phyloP scores from a whole-genome alignment of 345 rosid genomes.

The Hypericum androsaemum region DNA sequence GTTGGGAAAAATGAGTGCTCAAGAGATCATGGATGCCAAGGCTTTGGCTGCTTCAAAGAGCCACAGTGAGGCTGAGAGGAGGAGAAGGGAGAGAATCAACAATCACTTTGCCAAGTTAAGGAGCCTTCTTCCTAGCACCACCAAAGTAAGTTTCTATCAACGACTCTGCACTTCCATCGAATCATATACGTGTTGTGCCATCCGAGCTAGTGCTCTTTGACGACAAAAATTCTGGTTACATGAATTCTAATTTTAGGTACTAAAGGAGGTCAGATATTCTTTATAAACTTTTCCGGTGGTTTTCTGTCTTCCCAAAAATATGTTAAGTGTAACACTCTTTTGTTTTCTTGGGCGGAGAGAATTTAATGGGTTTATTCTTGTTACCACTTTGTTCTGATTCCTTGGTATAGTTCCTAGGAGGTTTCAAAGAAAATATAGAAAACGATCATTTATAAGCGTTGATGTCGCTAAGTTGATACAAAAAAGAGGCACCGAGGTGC shows the following conservation, averaged over 20 bases:
- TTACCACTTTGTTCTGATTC: constrained; percentile 15
- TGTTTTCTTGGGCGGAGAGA: not conserved
- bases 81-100: constrained; percentile 92
- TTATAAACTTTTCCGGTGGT: not conserved
- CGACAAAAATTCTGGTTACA: constrained; percentile 23
- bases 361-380: not conserved
- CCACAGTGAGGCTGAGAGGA: constrained; percentile 96
- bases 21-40: constrained; percentile 97
- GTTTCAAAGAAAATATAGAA: constrained; percentile 10
- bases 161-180: constrained; percentile 7
- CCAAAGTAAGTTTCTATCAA: constrained; percentile 62
- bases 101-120: constrained; percentile 92
- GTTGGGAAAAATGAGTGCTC: constrained; percentile 86
- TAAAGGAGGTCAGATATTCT: constrained; percentile 24
- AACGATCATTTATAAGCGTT: constrained; percentile 32
- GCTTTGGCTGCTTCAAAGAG: constrained; percentile 97
- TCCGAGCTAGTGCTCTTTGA: constrained; percentile 14
- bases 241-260: constrained; percentile 9
- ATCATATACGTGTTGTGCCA: constrained; percentile 18
- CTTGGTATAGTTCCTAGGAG: constrained; percentile 42
- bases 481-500: constrained; percentile 67
- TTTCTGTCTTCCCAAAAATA: constrained; percentile 4
- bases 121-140: constrained; percentile 87
- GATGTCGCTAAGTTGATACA: constrained; percentile 53
- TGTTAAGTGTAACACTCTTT: not conserved